These are phyloP conservation scores for Globisporangium apiculatum DNA, from an alignment of 352 stramenopile genomes.

Conservation along the genomic window DNA sequence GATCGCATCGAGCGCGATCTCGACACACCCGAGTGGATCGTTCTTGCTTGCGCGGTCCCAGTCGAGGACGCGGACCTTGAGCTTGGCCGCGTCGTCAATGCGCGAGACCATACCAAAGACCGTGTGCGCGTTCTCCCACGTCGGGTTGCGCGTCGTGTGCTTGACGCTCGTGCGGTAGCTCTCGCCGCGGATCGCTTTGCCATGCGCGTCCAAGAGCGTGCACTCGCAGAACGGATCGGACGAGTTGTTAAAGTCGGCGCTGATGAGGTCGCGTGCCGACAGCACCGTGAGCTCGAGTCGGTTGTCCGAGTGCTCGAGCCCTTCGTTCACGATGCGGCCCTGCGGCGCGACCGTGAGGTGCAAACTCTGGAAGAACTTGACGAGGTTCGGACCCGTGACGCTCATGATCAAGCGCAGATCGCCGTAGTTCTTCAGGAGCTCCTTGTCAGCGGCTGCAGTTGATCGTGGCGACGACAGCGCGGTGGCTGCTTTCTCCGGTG, in stretches of 20 bases:
- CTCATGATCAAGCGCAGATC: constrained; percentile 66
- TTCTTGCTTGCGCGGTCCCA: constrained; percentile 45
- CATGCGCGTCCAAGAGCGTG: constrained; percentile 43
- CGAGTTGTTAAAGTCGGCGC: constrained; percentile 50
- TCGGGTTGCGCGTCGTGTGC: constrained; percentile 47
- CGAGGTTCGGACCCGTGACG: constrained; percentile 49
- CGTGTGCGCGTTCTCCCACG: constrained; percentile 53
- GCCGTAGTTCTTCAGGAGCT: constrained; percentile 36
- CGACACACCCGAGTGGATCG: constrained; percentile 40
- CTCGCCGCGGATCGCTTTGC: constrained; percentile 42
- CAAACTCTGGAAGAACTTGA: constrained; percentile 53
- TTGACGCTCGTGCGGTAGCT: constrained; percentile 39
- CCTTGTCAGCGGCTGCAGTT: constrained; percentile 19
- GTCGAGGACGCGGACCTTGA: constrained; percentile 50
- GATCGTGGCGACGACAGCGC: constrained; percentile 16
- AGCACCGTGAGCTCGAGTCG: constrained; percentile 59
- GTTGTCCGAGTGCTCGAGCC: constrained; percentile 57
- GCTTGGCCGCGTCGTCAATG: constrained; percentile 47
- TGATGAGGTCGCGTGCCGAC: constrained; percentile 40
- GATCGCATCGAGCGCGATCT: constrained; percentile 41
- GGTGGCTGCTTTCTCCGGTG: constrained; percentile 22
- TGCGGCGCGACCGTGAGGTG: constrained; percentile 26
- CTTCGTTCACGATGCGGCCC: constrained; percentile 36
- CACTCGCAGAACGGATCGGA: constrained; percentile 62
- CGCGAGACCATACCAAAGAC: constrained; percentile 52